phyloP scores from a whole-genome alignment of 352 stramenopile genomes.

The Globisporangium rhizosaccharum region DNA sequence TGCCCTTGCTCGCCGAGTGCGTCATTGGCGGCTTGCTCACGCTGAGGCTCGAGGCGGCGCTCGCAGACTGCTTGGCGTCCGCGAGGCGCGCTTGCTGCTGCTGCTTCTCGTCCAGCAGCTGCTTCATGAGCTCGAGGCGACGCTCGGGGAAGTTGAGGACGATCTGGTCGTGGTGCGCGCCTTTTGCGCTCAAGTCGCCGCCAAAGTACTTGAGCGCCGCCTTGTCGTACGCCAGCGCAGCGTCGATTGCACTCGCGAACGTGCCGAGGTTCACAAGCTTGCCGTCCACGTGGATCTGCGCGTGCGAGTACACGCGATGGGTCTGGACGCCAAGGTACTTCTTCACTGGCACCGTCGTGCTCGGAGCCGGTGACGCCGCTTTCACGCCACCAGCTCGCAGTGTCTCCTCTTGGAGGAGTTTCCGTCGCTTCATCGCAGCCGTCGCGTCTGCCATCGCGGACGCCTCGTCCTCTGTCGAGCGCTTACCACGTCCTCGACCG shows the following conservation, averaged over 20 bases:
- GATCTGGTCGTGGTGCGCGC: slow-evolving; percentile 39
- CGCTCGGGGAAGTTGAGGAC: slow-evolving; percentile 75
- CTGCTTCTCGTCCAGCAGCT: slow-evolving; percentile 59
- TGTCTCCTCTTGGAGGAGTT: slow-evolving; percentile 13
- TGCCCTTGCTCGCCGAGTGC: slow-evolving; percentile 28
- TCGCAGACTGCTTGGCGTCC: slow-evolving; percentile 6
- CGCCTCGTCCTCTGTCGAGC: slow-evolving; percentile 25
- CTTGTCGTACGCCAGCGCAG: slow-evolving; percentile 78
- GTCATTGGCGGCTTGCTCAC: background rate
- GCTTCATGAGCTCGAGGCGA: slow-evolving; percentile 46
- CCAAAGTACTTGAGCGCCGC: slow-evolving; percentile 73
- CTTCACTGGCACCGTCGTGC: slow-evolving; percentile 20
- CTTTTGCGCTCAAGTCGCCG: slow-evolving; percentile 30
- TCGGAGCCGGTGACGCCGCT: background rate
- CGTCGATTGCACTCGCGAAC: slow-evolving; percentile 62
- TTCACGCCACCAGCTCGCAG: background rate
- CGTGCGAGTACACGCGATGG: slow-evolving; percentile 66
- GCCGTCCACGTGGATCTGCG: slow-evolving; percentile 74
- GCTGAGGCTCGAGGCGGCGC: background rate
- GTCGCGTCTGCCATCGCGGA: background rate
- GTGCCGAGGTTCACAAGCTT: slow-evolving; percentile 74
- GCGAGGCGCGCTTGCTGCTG: slow-evolving; percentile 36
- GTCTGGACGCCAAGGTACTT: slow-evolving; percentile 73
- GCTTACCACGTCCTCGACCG: slow-evolving; percentile 46
- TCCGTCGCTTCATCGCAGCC: slow-evolving; percentile 26